Conservation (phyloP, 345 rosid genomes). For the Cardamine occulta region DNA sequence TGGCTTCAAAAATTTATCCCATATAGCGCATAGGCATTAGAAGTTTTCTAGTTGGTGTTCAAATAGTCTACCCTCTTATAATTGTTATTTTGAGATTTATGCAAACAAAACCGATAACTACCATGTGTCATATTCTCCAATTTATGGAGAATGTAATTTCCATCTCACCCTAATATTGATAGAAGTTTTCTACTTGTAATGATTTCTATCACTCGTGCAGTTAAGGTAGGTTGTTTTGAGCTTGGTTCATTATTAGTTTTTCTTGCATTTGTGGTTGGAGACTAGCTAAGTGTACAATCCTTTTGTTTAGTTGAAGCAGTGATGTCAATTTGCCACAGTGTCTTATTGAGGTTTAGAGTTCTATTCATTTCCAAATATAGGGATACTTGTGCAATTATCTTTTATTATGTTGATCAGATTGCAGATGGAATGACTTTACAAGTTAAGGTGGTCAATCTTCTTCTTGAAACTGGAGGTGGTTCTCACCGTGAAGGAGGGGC, state of each 20-base stretch:
- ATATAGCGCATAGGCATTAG: conserved; percentile 1
- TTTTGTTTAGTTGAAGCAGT: conserved; percentile 10
- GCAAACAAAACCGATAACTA: background rate
- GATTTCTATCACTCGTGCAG: conserved; percentile 10
- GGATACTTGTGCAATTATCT: background rate
- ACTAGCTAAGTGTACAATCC: background rate
- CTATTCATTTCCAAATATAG: conserved; percentile 1
- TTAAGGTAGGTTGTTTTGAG: conserved; percentile 23
- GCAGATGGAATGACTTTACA: conserved; percentile 99
- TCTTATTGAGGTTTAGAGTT: background rate
- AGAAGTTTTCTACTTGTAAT: background rate
- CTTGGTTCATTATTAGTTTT: background rate
- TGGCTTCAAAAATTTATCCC: background rate
- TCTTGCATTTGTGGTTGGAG: conserved; percentile 16
- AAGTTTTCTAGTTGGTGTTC: background rate
- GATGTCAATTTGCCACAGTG: conserved; percentile 8
- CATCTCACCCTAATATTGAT: background rate
- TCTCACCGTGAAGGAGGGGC: conserved; percentile 72
- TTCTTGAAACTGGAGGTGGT: conserved; percentile 89
- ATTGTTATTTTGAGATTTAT: conserved; percentile 1
- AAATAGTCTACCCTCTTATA: conserved; percentile 12
- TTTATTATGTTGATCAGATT: conserved; percentile 58
- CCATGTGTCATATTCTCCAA: background rate
- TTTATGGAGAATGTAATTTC: background rate
- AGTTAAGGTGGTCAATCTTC: conserved; percentile 86